Conservation (phyloP, 2,329 filamentous ascomycete genomes). For the Aspergillus fischeri region DNA sequence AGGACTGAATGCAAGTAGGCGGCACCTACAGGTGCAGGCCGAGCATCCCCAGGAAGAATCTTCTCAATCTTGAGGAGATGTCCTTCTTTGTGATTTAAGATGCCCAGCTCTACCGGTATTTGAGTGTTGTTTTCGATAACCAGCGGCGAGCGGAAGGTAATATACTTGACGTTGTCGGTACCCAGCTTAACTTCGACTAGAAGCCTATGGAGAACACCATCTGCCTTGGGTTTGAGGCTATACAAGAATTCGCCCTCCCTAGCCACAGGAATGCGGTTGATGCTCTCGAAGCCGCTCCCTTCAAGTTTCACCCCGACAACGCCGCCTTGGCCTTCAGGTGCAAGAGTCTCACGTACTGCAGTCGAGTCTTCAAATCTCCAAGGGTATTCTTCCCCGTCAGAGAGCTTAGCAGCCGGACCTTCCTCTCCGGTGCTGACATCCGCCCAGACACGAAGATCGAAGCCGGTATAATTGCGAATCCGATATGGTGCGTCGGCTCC, state of each 20-base stretch:
- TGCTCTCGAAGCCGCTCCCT: conserved; percentile 86
- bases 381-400: conserved; percentile 84
- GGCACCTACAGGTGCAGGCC: conserved; percentile 87
- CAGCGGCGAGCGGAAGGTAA: conserved; percentile 88
- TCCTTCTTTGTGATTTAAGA: conserved; percentile 82
- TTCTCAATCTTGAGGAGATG: conserved; percentile 97
- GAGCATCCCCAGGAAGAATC: conserved; percentile 83
- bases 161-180: conserved; percentile 95
- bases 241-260: conserved; percentile 94
- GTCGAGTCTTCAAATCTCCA: conserved; percentile 98
- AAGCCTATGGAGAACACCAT: conserved; percentile 79
- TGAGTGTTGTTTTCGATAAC: conserved; percentile 95
- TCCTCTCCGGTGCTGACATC: conserved; percentile 68
- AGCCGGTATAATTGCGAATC: conserved; percentile 93
- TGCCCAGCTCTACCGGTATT: conserved; percentile 88
- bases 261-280: conserved; percentile 83
- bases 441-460: conserved; percentile 79
- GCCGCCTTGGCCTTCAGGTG: conserved; percentile 75
- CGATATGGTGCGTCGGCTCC: conserved; percentile 88
- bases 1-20: conserved; percentile 85
- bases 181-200: conserved; percentile 89
- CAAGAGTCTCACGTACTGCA: conserved; percentile 89
- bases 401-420: conserved; percentile 66
- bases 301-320: conserved; percentile 80
- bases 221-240: conserved; percentile 79